Percentiles rank a stretch among this genome's conserved stretches.
Conservation (phyloP, 2,329 filamentous ascomycete genomes). For the Fusarium pseudonygamai region DNA sequence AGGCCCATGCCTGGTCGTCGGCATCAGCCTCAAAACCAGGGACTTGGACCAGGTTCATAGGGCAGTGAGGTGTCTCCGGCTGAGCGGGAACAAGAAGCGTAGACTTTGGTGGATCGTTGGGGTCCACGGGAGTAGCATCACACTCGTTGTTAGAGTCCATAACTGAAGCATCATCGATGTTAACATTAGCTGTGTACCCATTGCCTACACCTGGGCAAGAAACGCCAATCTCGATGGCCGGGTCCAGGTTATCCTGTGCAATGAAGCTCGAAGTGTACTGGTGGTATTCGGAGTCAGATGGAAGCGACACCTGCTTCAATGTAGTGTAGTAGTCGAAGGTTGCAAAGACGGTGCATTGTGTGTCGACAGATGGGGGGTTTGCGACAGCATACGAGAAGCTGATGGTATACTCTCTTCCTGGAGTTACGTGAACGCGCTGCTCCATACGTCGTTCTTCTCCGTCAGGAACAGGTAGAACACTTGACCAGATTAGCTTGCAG, state of each 20-base stretch:
- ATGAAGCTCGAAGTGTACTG: not conserved
- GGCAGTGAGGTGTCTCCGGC: not conserved
- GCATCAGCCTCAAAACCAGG: not conserved
- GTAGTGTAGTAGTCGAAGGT: conserved; percentile 3
- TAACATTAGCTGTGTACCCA: not conserved
- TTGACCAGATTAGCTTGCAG: accelerated
- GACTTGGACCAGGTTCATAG: not conserved
- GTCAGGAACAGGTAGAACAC: not conserved
- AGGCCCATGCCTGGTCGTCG: not conserved
- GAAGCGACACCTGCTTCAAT: not conserved
- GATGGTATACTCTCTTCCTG: not conserved
- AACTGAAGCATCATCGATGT: not conserved
- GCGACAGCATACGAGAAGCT: not conserved
- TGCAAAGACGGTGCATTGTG: not conserved
- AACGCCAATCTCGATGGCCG: not conserved
- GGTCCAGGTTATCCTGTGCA: conserved; percentile 3
- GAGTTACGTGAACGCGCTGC: not conserved
- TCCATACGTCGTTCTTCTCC: conserved; percentile 1
- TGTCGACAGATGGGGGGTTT: not conserved
- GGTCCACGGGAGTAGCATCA: not conserved
- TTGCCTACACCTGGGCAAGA: not conserved
- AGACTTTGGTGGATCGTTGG: not conserved
- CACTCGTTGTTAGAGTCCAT: not conserved
- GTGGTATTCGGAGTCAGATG: not conserved
- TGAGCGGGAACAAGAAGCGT: not conserved